Evolutionary conservation across 805 yeast genomes (phyloP).

Genomic region (Candida tallmaniae): DNA sequence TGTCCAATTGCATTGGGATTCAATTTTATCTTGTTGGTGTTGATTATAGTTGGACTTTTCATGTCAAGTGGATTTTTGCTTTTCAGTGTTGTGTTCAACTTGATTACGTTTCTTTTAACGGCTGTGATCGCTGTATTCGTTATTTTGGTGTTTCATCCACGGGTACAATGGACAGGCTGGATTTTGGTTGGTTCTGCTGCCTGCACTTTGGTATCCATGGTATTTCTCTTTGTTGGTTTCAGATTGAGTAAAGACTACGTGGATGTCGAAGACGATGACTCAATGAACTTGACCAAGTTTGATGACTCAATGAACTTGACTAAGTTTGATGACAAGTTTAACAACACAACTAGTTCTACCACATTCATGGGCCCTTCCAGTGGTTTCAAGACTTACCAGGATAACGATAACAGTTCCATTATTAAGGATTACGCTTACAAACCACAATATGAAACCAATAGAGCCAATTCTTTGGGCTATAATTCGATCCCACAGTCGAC

Average conservation of each 20-base stretch:
- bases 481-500: constrained; percentile 29
- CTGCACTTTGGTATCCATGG: constrained; percentile 46
- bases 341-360: constrained; percentile 8
- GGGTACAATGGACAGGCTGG: constrained; percentile 72
- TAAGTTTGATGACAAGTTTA: constrained; percentile 19
- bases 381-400: constrained; percentile 6
- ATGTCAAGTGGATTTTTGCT: constrained; percentile 20
- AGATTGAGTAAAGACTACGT: constrained; percentile 20
- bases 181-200: constrained; percentile 63
- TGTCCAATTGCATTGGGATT: constrained; percentile 67
- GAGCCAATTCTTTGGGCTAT: constrained; percentile 21
- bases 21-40: constrained; percentile 36
- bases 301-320: constrained; percentile 14
- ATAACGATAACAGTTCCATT: constrained; percentile 16
- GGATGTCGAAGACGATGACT: constrained; percentile 14
- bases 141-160: constrained; percentile 59
- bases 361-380: constrained; percentile 12
- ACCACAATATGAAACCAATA: constrained; percentile 8
- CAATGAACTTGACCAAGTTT: constrained; percentile 11
- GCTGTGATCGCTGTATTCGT: constrained; percentile 52
- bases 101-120: constrained; percentile 50
- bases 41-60: constrained; percentile 23
- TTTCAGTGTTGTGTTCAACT: constrained; percentile 40
- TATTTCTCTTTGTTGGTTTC: constrained; percentile 39
- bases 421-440: constrained; percentile 24